phyloP scores from a whole-genome alignment of 177 flowering plant species.

The Vitis hybrid region DNA sequence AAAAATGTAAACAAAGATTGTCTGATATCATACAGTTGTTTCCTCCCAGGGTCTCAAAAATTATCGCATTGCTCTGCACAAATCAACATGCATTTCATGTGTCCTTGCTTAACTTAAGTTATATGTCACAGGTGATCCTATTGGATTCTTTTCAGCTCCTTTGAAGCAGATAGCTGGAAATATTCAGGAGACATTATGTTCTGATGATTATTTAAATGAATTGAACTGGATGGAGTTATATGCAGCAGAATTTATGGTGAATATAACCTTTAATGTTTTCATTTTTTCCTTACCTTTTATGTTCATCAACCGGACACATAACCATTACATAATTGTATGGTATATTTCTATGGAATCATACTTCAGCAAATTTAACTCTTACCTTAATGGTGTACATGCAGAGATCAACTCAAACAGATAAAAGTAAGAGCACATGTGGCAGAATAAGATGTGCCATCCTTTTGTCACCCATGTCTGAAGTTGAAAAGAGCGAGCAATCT shows the following conservation, averaged over 20 bases:
- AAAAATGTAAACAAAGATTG: background rate
- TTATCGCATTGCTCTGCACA: background rate
- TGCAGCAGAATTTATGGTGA: conserved; percentile 41
- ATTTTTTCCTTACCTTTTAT: background rate
- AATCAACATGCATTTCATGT: conserved; percentile 2
- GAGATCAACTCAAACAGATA: conserved; percentile 27
- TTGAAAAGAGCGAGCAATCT: conserved; percentile 29
- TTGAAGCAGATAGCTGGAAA: conserved; percentile 49
- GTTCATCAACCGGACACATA: conserved; percentile 1
- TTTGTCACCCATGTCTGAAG: conserved; percentile 43
- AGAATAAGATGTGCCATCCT: conserved; percentile 65
- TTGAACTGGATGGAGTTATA: conserved; percentile 64
- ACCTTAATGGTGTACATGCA: conserved; percentile 25
- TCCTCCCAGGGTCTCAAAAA: conserved; percentile 2
- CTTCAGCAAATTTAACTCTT: conserved; percentile 5
- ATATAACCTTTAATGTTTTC: conserved; percentile 10
- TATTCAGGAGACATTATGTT: conserved; percentile 24
- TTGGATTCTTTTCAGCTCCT: conserved; percentile 70
- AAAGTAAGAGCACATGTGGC: conserved; percentile 28
- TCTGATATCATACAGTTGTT: background rate
- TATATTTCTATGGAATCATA: conserved; percentile 5
- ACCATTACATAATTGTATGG: background rate
- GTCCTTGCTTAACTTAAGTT: background rate
- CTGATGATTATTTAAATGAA: conserved; percentile 28
- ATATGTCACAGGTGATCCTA: conserved; percentile 56